Base-by-base conservation (phyloP, 768 basidiomycete genomes). In the Suillus alpinus region DNA sequence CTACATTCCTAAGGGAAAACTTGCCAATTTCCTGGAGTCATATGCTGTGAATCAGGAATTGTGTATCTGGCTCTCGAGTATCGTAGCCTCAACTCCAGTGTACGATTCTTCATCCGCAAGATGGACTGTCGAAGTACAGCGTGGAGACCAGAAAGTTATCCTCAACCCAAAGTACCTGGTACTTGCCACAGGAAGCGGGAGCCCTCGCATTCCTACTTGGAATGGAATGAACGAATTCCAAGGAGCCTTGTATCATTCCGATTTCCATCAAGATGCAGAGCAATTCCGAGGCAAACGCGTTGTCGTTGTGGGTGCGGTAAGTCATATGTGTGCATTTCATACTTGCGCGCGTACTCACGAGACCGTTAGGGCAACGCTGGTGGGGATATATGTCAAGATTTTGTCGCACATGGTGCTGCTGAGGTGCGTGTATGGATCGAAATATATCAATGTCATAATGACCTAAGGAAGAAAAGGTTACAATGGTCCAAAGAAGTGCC, bases 21-120 rank as follows among this genome's bases (percentile, higher is more conserved):
- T 87, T 31, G 86, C 81, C 2, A 81, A 82, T 62, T 87, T 82
- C 81, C 74, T 86, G 3, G 85, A 87, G 66, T 73, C 70, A 3
- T 87, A 86, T 65, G 84, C 81, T 0, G 75, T 81, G 14, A 66
- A 77, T 0, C 71, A 85, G 57, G 86, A 86, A 63, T 66, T 87
- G 26, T 80, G 84, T 62, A 78, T 84, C 14, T 86, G 85, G 86
- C 81, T 77, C 0, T 80, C 80, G 0, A 70, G 80, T 0, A 75
- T 63, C 12, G 72, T 81, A 14, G 65, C 57, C 5, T 69, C 64
- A 13, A 70, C 76, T 9, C 60, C 58, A 0, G 76, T 56, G 10
- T 37, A 56, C 20, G 23, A 37, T 8, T 29, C 20, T 13, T 26
- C n/a, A 39, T 53, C 31, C n/a, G 37, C 20, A 18, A 46, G 10